Percentiles rank a stretch among this genome's conserved stretches.
Conservation (phyloP, 495 filamentous ascomycete genomes). For the Aspergillus bridgeri region DNA sequence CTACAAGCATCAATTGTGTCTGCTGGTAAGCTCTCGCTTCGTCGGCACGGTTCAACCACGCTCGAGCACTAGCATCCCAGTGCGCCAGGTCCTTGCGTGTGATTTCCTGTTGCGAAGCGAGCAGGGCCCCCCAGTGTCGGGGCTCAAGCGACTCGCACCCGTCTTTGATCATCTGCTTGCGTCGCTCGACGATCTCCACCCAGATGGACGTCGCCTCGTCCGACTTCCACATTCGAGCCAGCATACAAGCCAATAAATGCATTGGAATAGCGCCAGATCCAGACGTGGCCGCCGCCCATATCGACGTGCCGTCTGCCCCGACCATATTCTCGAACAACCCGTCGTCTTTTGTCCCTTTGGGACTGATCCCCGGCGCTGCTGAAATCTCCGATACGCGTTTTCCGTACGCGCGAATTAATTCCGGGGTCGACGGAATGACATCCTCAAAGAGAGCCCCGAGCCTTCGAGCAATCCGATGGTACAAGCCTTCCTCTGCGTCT, state of each 20-base stretch:
- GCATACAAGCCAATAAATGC: conserved; percentile 12
- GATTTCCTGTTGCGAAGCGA: conserved; percentile 5
- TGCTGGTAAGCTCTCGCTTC: conserved; percentile 4
- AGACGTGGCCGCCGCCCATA: conserved; percentile 11
- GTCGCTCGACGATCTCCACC: conserved; percentile 5
- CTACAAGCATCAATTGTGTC: conserved; percentile 9
- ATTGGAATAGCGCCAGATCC: conserved; percentile 2
- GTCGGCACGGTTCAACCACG: conserved; percentile 10
- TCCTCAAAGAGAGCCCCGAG: conserved; percentile 8
- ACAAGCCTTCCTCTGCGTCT: conserved; percentile 9
- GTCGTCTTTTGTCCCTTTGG: neutral
- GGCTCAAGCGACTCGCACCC: neutral
- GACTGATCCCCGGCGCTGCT: neutral
- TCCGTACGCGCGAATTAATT: conserved; percentile 7
- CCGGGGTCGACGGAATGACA: neutral
- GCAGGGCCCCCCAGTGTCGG: neutral
- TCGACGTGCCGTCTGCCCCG: conserved; percentile 8
- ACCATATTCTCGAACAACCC: conserved; percentile 5
- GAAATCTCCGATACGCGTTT: conserved; percentile 8
- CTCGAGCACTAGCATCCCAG: conserved; percentile 13
- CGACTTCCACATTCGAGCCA: conserved; percentile 10
- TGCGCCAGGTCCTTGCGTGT: neutral
- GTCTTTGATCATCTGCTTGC: neutral
- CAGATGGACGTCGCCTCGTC: conserved; percentile 13
- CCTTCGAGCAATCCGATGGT: conserved; percentile 9